phyloP scores from a whole-genome alignment of 2,329 filamentous ascomycete genomes.

The Leptographium wingfieldii region DNA sequence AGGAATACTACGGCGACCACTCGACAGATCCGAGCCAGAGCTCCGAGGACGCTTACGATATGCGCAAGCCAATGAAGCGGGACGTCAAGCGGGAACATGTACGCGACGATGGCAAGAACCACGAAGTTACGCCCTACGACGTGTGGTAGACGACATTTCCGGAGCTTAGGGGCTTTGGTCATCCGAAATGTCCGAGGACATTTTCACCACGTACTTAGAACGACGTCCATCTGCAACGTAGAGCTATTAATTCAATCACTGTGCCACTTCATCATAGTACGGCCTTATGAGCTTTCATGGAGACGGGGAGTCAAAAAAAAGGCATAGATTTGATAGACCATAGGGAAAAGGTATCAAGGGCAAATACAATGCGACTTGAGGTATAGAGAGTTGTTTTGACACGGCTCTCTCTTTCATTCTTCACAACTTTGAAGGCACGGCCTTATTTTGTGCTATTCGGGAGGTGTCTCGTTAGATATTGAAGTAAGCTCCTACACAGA shows the following conservation, averaged over 20 bases:
- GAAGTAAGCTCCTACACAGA: too few species aligned
- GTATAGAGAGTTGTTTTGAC: too few species aligned
- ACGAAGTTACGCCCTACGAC: conserved; percentile 68
- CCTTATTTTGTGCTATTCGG: too few species aligned
- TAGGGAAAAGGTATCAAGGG: too few species aligned
- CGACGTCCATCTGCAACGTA: neutral
- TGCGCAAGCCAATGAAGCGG: conserved; percentile 81
- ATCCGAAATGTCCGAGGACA: neutral
- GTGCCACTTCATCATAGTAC: neutral
- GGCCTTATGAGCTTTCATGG: neutral
- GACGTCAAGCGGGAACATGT: conserved; percentile 67
- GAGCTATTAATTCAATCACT: neutral
- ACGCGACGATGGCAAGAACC: conserved; percentile 65
- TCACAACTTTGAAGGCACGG: too few species aligned
- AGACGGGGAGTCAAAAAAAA: neutral
- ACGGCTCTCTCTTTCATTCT: too few species aligned
- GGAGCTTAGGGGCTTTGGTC: neutral
- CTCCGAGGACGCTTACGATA: conserved; percentile 87
- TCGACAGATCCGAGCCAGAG: conserved; percentile 47
- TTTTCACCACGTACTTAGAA: neutral
- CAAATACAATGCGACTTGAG: too few species aligned
- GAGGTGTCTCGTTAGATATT: too few species aligned
- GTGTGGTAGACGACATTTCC: conserved; percentile 55
- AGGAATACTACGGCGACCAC: conserved; percentile 88
- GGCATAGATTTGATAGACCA: too few species aligned